Evolutionary conservation across 2,329 filamentous ascomycete species (phyloP), one percentile per base, ranked within the genome.

Genomic region (Phaeomoniella chlamydospora): DNA sequence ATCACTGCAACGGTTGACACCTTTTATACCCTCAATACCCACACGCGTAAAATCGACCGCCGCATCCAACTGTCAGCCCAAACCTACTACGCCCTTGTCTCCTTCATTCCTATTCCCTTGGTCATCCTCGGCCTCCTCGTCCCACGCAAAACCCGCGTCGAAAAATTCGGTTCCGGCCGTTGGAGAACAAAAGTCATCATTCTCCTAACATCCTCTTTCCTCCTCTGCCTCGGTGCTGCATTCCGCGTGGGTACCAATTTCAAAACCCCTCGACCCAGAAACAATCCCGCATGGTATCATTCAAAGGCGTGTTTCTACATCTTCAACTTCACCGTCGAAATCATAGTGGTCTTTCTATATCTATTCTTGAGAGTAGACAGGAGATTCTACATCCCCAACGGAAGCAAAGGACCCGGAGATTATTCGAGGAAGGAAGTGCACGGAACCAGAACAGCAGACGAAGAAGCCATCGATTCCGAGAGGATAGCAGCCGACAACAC

Each of bases 241-340:
- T 87, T 84, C 59, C 71, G 83, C 22, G 64, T 72, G 18, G 79
- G 68, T 12, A 71, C 70, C 1, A 59, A 51, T 17, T 84, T 68
- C 55, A 62, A 63, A 37, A 50, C 62, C 1, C 58, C 60, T 15
- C 68, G 66, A 17, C 72, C 64, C 3, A 46, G 49, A 38, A 60
- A 31, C 9, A 30, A 72, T 39, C 74, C 80, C 2, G 77, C 76
- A 4, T 81, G 77, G 69, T 88, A 77, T 52, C 70, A 84, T 47
- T 62, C 62, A 49, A 81, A 78, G 52, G 70, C 75, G 2, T 74
- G 71, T 47, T 93, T 85, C 62, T 93, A 90, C 60, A 59, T 75
- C 50, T 82, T 90, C 62, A 81, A 83, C 58, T 92, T 82, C 50
- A 62, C 61, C 12, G 64, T 87, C 26, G 86, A 93, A 56, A 60